Percentiles rank a stretch among this genome's conserved stretches.
Evolutionary conservation across 2,329 filamentous ascomycete species (phyloP).

Genomic region (Verruconis gallopava): DNA sequence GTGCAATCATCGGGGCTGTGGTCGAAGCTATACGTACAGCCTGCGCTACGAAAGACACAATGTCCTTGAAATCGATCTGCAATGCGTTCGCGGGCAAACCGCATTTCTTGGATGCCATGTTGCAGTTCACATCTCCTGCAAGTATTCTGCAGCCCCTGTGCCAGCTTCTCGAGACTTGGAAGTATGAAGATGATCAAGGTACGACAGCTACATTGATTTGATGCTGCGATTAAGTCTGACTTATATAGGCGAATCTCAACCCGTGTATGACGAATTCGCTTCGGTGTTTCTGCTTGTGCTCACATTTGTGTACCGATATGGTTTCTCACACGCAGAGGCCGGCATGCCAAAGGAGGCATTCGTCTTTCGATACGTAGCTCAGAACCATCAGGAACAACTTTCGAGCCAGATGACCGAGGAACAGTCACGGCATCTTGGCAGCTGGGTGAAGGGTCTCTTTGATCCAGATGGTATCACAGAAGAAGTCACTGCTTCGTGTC

Average conservation of each 20-base stretch:
- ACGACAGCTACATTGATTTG: constrained; percentile 5
- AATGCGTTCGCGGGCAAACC: constrained; percentile 60
- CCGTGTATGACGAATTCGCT: constrained; percentile 76
- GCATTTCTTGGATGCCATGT: constrained; percentile 57
- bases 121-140: constrained; percentile 59
- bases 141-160: constrained; percentile 63
- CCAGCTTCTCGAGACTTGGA: constrained; percentile 64
- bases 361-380: constrained; percentile 51
- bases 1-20: constrained; percentile 63
- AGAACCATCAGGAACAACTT: constrained; percentile 43
- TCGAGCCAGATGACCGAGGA: constrained; percentile 53
- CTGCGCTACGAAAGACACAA: constrained; percentile 62
- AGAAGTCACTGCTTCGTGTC: constrained; percentile 69
- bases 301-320: constrained; percentile 64
- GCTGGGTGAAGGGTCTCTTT: constrained; percentile 69
- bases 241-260: constrained; percentile 56
- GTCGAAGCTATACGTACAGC: constrained; percentile 50
- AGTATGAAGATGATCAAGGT: constrained; percentile 68
- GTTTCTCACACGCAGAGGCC: constrained; percentile 50
- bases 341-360: constrained; percentile 54
- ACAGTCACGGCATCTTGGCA: constrained; percentile 50
- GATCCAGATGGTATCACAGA: constrained; percentile 65
- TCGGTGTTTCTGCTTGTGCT: constrained; percentile 61
- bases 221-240: constrained; percentile 13
- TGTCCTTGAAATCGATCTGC: constrained; percentile 65